Percentiles rank a stretch among this genome's conserved stretches.
Conservation (phyloP, 2,329 filamentous ascomycete species). For the Fusarium dlaminii region DNA sequence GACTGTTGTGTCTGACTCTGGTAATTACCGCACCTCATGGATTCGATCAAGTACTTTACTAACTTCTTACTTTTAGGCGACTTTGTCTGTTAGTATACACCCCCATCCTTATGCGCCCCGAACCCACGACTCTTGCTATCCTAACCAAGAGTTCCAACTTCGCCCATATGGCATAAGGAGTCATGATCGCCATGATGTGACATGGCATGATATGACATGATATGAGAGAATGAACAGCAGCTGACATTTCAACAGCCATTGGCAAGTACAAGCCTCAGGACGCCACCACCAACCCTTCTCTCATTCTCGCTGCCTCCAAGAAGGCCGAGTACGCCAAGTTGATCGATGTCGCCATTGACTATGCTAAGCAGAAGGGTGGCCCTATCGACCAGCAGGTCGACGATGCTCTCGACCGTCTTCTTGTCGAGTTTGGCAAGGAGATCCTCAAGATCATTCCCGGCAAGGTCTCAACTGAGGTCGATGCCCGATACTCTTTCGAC, state of each 20-base stretch:
- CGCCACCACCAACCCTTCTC: slow-evolving; percentile 99
- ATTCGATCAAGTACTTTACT: slow-evolving; percentile 39
- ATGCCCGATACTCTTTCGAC: slow-evolving; percentile 95
- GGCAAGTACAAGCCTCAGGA: slow-evolving; percentile 99
- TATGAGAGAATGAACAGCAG: slow-evolving; percentile 17
- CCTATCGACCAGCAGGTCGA: slow-evolving; percentile 86
- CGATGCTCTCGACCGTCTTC: slow-evolving; percentile 87
- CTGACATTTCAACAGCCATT: slow-evolving; percentile 73
- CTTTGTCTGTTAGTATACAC: slow-evolving; percentile 74
- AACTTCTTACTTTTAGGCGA: slow-evolving; percentile 64
- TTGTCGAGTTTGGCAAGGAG: slow-evolving; percentile 98
- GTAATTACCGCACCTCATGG: slow-evolving; percentile 61
- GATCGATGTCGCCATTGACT: slow-evolving; percentile 84
- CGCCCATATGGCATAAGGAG: neutral
- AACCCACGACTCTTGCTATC: slow-evolving; percentile 2
- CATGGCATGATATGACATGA: slow-evolving; percentile 24
- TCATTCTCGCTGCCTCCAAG: slow-evolving; percentile 98
- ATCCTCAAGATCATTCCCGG: slow-evolving; percentile 97
- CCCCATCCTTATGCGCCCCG: slow-evolving; percentile 7
- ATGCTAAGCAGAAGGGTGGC: slow-evolving; percentile 81
- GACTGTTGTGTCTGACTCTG: slow-evolving; percentile 97
- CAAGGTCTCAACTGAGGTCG: slow-evolving; percentile 99
- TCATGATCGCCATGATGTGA: slow-evolving; percentile 17
- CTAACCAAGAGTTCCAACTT: neutral
- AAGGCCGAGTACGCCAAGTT: slow-evolving; percentile 95